Evolutionary conservation across 768 basidiomycete genomes (phyloP).

Genomic region (Cystofilobasidium bisporidii): DNA sequence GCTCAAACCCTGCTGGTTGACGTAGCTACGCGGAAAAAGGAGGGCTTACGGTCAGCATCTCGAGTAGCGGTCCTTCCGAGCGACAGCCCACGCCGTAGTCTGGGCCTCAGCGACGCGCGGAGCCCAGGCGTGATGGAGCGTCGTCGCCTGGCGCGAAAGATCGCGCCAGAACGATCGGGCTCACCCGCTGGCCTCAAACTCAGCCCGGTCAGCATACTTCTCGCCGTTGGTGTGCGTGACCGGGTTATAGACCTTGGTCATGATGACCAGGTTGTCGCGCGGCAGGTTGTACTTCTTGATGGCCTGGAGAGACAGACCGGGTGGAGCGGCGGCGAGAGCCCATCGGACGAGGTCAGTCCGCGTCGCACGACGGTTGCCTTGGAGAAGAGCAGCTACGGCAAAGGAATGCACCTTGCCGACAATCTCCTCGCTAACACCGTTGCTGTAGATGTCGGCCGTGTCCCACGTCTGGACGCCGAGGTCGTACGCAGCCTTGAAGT

Average conservation of each 20-base stretch:
- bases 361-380: too few species aligned
- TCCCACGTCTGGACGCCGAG: conserved; percentile 36
- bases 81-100: too few species aligned
- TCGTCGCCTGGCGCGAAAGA: too few species aligned
- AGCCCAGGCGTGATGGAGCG: too few species aligned
- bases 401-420: not conserved
- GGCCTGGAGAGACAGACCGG: not conserved
- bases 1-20: not conserved
- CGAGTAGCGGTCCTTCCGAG: too few species aligned
- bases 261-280: not conserved
- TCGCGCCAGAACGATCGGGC: not conserved
- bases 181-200: not conserved
- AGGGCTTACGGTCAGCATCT: too few species aligned
- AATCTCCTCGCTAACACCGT: conserved; percentile 31
- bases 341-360: too few species aligned
- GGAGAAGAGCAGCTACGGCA: not conserved
- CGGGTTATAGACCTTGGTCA: conserved; percentile 6
- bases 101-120: not conserved
- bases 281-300: conserved; percentile 18
- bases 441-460: conserved; percentile 42
- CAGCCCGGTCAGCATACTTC: not conserved
- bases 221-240: not conserved
- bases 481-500: conserved; percentile 38
- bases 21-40: not conserved
- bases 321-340: not conserved